A percentile compares a stretch with the other conserved stretches of the same genome.
Conservation (phyloP, 2,329 filamentous ascomycete species). For the Metarhizium guizhouense region DNA sequence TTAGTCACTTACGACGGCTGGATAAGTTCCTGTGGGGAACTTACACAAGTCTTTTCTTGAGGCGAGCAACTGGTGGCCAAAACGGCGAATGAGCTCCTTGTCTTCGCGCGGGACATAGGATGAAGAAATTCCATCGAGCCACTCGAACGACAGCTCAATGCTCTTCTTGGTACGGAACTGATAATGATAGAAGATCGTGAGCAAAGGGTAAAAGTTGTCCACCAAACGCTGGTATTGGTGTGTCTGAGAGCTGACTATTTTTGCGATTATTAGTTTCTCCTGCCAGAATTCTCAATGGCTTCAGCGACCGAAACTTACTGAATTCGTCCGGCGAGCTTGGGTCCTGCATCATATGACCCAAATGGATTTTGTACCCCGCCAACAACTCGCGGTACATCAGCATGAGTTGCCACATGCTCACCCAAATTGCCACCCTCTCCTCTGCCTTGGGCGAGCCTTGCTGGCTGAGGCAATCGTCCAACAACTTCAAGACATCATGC, state of each 20-base stretch:
- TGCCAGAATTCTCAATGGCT: neutral
- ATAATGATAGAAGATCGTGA: conserved; percentile 31
- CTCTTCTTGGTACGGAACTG: conserved; percentile 32
- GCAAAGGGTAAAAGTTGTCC: conserved; percentile 27
- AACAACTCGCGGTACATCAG: conserved; percentile 38
- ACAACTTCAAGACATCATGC: conserved; percentile 29
- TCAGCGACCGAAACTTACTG: conserved; percentile 5
- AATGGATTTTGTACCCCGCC: conserved; percentile 19
- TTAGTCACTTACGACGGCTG: neutral
- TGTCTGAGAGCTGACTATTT: conserved; percentile 11
- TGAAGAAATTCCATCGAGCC: conserved; percentile 22
- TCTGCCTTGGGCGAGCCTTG: conserved; percentile 27
- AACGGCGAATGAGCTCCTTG: conserved; percentile 16
- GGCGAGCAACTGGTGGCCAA: conserved; percentile 23
- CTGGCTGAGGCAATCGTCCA: conserved; percentile 30
- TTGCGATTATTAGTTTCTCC: conserved; percentile 2
- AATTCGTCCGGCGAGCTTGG: conserved; percentile 13
- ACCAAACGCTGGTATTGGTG: conserved; percentile 18
- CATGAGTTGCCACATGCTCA: conserved; percentile 39
- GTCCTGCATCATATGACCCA: conserved; percentile 14
- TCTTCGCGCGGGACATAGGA: conserved; percentile 16
- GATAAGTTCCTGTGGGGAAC: conserved; percentile 5
- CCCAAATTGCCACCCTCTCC: conserved; percentile 37
- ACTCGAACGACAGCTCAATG: conserved; percentile 28
- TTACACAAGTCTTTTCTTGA: conserved; percentile 27